Evolutionary conservation across 805 yeast species (phyloP).

Genomic region (Teunomyces atbi): DNA sequence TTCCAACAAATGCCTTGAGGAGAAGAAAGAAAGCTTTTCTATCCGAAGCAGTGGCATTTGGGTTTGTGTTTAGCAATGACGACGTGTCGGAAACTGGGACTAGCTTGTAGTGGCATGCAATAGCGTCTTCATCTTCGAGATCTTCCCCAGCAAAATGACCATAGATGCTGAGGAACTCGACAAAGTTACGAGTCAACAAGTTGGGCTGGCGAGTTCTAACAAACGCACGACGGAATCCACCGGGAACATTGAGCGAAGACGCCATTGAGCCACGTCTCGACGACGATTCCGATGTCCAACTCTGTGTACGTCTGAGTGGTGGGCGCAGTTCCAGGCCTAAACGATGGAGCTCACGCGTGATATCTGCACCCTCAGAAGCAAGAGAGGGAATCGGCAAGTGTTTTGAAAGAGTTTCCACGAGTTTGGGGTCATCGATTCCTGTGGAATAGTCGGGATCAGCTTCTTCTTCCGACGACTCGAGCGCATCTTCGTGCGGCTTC

Average conservation of each 20-base stretch:
- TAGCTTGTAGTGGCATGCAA: constrained; percentile 45
- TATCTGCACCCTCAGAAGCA: constrained; percentile 49
- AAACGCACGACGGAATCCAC: constrained; percentile 77
- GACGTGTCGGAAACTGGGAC: constrained; percentile 37
- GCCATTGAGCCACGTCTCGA: constrained; percentile 62
- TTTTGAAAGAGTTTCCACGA: constrained; percentile 31
- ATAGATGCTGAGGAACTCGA: constrained; percentile 73
- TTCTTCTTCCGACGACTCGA: constrained; percentile 8
- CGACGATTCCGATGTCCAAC: constrained; percentile 19
- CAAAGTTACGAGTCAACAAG: constrained; percentile 65
- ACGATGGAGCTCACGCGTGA: constrained; percentile 48
- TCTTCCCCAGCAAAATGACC: constrained; percentile 89
- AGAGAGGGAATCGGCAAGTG: constrained; percentile 39
- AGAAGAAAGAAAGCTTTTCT: constrained; percentile 67
- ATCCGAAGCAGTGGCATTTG: constrained; percentile 67
- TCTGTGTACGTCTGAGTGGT: constrained; percentile 10
- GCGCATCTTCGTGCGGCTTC: constrained; percentile 1
- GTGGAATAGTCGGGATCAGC: constrained; percentile 12
- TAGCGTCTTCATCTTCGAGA: constrained; percentile 64
- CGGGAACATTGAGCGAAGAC: constrained; percentile 70
- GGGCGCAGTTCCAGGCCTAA: constrained; percentile 8
- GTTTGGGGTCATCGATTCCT: constrained; percentile 30
- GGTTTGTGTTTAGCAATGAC: constrained; percentile 19
- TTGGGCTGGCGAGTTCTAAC: constrained; percentile 41
- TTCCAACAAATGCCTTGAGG: constrained; percentile 74